Conservation (phyloP, 2,329 filamentous ascomycete genomes). For the Ustulina deusta region DNA sequence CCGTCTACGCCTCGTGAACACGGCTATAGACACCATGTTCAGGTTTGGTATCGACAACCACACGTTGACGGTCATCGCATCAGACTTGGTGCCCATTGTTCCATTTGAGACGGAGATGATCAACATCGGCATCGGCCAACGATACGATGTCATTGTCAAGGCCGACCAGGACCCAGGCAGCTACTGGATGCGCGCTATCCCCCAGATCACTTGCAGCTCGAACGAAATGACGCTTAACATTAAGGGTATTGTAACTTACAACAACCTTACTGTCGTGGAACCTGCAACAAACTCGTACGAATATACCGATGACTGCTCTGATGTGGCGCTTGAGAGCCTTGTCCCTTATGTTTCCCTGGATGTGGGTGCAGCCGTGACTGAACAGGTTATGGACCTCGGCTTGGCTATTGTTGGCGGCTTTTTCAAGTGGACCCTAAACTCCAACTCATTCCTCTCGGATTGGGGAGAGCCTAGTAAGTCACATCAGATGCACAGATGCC, state of each 20-base stretch:
- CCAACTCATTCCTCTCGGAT: slow-evolving; percentile 60
- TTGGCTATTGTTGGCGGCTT: slow-evolving; percentile 49
- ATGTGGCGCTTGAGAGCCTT: slow-evolving; percentile 52
- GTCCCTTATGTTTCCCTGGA: slow-evolving; percentile 54
- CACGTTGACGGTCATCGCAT: slow-evolving; percentile 66
- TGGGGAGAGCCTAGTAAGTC: slow-evolving; percentile 59
- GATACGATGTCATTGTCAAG: slow-evolving; percentile 62
- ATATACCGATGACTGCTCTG: slow-evolving; percentile 51
- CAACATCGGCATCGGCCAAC: slow-evolving; percentile 51
- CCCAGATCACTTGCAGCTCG: slow-evolving; percentile 56
- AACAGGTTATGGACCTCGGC: slow-evolving; percentile 49
- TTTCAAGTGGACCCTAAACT: slow-evolving; percentile 64
- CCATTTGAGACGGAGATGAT: slow-evolving; percentile 64
- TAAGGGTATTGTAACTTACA: slow-evolving; percentile 62
- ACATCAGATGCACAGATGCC: background rate
- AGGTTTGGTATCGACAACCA: slow-evolving; percentile 69
- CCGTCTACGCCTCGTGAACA: slow-evolving; percentile 62
- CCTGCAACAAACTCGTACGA: slow-evolving; percentile 31
- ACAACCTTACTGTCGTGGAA: slow-evolving; percentile 42
- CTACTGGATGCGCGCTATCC: slow-evolving; percentile 64
- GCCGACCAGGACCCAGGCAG: slow-evolving; percentile 54
- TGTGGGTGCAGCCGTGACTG: slow-evolving; percentile 46
- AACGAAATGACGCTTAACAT: slow-evolving; percentile 59
- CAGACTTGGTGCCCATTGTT: slow-evolving; percentile 68
- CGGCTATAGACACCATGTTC: slow-evolving; percentile 58